phyloP scores from a whole-genome alignment of 1,284 basidiomycete genomes.

The Microbotryomycetes sp. region DNA sequence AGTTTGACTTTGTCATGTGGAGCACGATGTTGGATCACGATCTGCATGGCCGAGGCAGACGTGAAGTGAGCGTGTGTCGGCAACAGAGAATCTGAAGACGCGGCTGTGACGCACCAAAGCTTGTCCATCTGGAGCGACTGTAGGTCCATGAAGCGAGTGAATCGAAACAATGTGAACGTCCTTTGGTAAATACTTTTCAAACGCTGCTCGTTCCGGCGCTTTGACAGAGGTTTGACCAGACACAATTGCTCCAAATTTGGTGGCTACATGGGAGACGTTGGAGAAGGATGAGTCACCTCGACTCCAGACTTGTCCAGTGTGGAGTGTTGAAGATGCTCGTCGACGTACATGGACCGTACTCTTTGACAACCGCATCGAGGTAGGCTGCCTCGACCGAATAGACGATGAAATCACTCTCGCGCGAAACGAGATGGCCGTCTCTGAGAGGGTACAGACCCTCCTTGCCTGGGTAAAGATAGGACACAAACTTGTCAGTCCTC shows the following conservation, averaged over 20 bases:
- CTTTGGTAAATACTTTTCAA: slow-evolving; percentile 77
- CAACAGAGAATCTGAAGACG: not conserved
- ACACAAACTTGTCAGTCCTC: no score
- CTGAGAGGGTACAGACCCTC: slow-evolving; percentile 57
- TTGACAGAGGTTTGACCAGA: slow-evolving; percentile 96
- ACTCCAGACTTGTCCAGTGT: not conserved
- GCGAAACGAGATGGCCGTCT: slow-evolving; percentile 78
- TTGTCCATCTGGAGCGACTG: slow-evolving; percentile 83
- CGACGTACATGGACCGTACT: slow-evolving; percentile 81
- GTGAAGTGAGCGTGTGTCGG: slow-evolving; percentile 4
- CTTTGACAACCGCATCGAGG: slow-evolving; percentile 71
- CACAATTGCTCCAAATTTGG: slow-evolving; percentile 86
- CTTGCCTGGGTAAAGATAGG: slow-evolving; percentile 34
- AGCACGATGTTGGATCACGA: slow-evolving; percentile 82
- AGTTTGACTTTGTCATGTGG: slow-evolving; percentile 64
- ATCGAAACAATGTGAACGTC: slow-evolving; percentile 88
- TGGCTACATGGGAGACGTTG: slow-evolving; percentile 52
- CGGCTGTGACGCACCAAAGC: slow-evolving; percentile 61
- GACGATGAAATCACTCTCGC: slow-evolving; percentile 79
- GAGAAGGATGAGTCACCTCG: not conserved
- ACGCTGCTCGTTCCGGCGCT: slow-evolving; percentile 83
- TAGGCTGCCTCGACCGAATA: slow-evolving; percentile 93
- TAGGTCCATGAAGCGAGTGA: slow-evolving; percentile 91
- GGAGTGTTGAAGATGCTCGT: not conserved
- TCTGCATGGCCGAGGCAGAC: slow-evolving; percentile 48